Evolutionary conservation across 2,329 filamentous ascomycete species (phyloP).

Genomic region (Xylogone sp.): DNA sequence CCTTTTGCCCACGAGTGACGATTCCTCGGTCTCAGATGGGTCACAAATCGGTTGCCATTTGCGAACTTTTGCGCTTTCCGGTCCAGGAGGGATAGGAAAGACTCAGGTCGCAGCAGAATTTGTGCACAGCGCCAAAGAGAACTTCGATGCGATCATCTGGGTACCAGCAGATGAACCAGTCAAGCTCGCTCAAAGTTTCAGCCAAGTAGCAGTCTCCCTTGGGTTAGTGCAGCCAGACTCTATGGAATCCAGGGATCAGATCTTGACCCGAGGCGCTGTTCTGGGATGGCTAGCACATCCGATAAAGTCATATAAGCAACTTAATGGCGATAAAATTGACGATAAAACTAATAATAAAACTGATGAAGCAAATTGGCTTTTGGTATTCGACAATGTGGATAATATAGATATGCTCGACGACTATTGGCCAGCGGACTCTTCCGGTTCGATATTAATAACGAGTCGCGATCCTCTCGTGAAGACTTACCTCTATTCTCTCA

Average conservation of each 20-base stretch:
- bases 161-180: slow-evolving; percentile 23
- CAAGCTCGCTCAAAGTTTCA: slow-evolving; percentile 22
- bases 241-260: slow-evolving; percentile 11
- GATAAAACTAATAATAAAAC: no score
- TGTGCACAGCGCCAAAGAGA: slow-evolving; percentile 12
- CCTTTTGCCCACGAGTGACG: no score
- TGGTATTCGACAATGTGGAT: slow-evolving; percentile 24
- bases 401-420: slow-evolving; percentile 19
- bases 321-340: slow-evolving; percentile 2
- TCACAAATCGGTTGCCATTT: no score
- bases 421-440: slow-evolving; percentile 18
- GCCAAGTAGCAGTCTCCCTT: slow-evolving; percentile 19
- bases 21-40: no score
- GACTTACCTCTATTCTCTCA: slow-evolving; percentile 4
- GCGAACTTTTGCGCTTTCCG: slow-evolving; percentile 15
- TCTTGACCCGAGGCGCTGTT: slow-evolving; percentile 4
- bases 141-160: slow-evolving; percentile 30
- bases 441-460: slow-evolving; percentile 22
- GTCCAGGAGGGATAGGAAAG: slow-evolving; percentile 23
- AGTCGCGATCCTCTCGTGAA: slow-evolving; percentile 22
- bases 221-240: slow-evolving; percentile 24
- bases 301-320: background rate
- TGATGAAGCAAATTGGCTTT: slow-evolving; percentile 16
- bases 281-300: slow-evolving; percentile 6
- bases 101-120: slow-evolving; percentile 26